Evolutionary conservation across 257 asterid genomes (phyloP), one percentile per base, ranked within the genome.

Genomic region (Petunia secreta): DNA sequence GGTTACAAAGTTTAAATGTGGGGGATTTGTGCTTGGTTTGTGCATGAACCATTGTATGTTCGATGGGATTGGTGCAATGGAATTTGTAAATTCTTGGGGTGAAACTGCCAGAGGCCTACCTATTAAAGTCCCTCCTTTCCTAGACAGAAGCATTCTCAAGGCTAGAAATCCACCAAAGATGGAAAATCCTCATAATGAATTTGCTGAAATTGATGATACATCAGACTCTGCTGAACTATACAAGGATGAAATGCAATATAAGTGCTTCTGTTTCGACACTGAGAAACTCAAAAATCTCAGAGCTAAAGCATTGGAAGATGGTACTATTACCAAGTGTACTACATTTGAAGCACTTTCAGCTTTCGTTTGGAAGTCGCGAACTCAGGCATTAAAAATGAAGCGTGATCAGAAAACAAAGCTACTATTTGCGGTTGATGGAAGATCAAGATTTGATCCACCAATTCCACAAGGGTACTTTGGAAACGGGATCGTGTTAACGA

Each of bases 11-110:
- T 94, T 94, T 93, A 89, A 91, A 79, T 91, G 98, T 86, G 98
- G 98, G 44, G 98, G 98, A 25, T 95, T 95, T 77, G 98, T 90
- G 53, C 87, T 95, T 1, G 97, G 98, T 11, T 16, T 95, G 78
- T 90, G 98, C 85, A 90, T 91, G 96, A 95, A 95, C 80, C 98
- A 95, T 67, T 90, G 98, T 68, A 91, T 95, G 98, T 89, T 91
- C 65, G 98, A 93, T 68, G 98, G 98, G 50, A 55, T n/a, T 69
- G 63, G 41, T 46, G 82, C 85, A 4, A 82, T 78, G 75, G 80
- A 82, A 73, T 82, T 82, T 50, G 77, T 82, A 11, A 82, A 82
- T 37, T 68, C 85, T 14, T 82, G 85, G 85, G 85, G 75, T 15
- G 82, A 82, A 59, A 78, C 82, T 10, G 39, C 82, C n/a, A 82